These are phyloP conservation scores for Colletotrichum tanaceti DNA, from an alignment of 2,329 filamentous ascomycete genomes.

Conservation along the genomic window DNA sequence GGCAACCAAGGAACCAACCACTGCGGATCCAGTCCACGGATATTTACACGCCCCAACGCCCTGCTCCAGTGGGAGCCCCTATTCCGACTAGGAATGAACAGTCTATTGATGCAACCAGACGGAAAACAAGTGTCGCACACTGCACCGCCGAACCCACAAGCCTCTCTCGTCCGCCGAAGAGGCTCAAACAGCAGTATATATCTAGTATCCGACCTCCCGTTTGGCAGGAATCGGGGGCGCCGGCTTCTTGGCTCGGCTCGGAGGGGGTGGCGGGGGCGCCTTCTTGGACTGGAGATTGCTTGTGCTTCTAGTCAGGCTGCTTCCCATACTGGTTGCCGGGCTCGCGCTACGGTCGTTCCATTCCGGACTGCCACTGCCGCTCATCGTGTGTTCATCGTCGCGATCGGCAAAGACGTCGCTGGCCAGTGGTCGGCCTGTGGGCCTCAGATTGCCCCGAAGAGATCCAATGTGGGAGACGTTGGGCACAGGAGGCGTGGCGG, in stretches of 20 bases:
- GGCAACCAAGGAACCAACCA: constrained; percentile 22
- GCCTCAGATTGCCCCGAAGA: constrained; percentile 58
- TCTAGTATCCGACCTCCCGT: constrained; percentile 48
- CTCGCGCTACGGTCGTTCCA: constrained; percentile 64
- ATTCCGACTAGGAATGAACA: constrained; percentile 31
- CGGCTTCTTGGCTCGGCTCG: constrained; percentile 64
- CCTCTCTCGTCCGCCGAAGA: neutral
- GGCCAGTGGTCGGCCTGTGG: constrained; percentile 54
- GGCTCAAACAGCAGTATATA: constrained; percentile 22
- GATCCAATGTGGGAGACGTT: constrained; percentile 48
- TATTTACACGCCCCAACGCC: constrained; percentile 40
- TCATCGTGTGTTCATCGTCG: constrained; percentile 62
- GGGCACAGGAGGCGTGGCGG: constrained; percentile 29
- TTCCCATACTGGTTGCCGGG: constrained; percentile 67
- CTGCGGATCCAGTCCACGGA: constrained; percentile 39
- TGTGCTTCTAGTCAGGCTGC: constrained; percentile 62
- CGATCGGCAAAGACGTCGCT: constrained; percentile 60
- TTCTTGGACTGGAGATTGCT: constrained; percentile 50
- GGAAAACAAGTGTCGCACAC: constrained; percentile 8
- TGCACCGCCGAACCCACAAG: neutral
- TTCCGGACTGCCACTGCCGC: constrained; percentile 64
- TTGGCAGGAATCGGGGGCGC: constrained; percentile 57
- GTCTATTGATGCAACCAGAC: constrained; percentile 38
- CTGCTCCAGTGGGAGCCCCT: constrained; percentile 26
- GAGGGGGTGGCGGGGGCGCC: constrained; percentile 59